phyloP scores from a whole-genome alignment of 331 rosid genomes.

The Dryas integrifolia region DNA sequence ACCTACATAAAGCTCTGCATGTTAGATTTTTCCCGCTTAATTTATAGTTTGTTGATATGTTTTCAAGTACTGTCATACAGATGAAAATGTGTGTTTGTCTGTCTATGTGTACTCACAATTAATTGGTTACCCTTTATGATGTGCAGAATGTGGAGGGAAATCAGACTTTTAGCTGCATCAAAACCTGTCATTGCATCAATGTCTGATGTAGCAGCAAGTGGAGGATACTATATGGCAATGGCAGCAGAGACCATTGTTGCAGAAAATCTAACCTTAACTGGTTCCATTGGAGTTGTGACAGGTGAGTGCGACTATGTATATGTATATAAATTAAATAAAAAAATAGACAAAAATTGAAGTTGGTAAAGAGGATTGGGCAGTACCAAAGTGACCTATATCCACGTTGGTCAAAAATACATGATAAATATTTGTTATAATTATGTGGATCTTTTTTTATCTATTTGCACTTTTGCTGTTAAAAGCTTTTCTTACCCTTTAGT shows the following conservation, averaged over 20 bases:
- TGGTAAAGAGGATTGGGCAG: neutral
- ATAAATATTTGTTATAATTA: neutral
- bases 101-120: neutral
- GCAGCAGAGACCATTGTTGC: conserved; percentile 82
- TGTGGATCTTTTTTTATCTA: neutral
- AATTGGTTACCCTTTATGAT: conserved; percentile 19
- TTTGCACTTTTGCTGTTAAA: neutral
- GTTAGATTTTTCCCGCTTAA: neutral
- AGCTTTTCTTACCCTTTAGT: neutral
- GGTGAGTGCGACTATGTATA: conserved; percentile 41
- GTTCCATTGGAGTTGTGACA: conserved; percentile 88
- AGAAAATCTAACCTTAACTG: conserved; percentile 79
- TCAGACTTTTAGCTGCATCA: conserved; percentile 79
- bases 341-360: neutral
- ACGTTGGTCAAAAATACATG: neutral
- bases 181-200: conserved; percentile 89
- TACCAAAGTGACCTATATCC: neutral
- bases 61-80: neutral
- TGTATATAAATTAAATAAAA: neutral
- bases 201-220: conserved; percentile 96
- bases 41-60: neutral
- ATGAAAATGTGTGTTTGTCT: neutral
- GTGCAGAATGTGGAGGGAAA: conserved; percentile 94
- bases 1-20: neutral
- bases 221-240: conserved; percentile 97